These are phyloP conservation scores for Cladophialophora exuberans DNA, from an alignment of 2,329 filamentous ascomycete species.

Conservation along the genomic window DNA sequence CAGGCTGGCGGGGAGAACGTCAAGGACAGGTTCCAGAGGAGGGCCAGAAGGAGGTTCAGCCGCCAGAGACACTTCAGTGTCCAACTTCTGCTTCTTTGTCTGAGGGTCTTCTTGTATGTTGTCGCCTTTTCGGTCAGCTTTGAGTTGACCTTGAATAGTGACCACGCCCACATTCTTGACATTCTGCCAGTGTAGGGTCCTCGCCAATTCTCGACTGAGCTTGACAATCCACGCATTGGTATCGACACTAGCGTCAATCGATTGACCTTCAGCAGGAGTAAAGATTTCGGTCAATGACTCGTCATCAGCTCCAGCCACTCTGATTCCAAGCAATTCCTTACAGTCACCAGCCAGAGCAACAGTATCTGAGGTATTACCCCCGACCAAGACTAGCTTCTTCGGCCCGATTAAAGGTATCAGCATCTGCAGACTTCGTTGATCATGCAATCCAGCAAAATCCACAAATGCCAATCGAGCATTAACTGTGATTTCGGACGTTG, in stretches of 20 bases:
- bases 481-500: conserved; percentile 65
- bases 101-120: conserved; percentile 49
- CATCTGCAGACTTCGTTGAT: conserved; percentile 92
- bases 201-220: conserved; percentile 80
- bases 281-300: conserved; percentile 69
- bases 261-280: conserved; percentile 73
- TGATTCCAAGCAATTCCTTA: conserved; percentile 63
- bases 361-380: conserved; percentile 79
- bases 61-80: conserved; percentile 47
- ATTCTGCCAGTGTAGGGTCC: conserved; percentile 90
- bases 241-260: conserved; percentile 89
- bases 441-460: conserved; percentile 90
- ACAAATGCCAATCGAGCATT: conserved; percentile 81
- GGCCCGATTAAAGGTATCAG: conserved; percentile 91
- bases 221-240: conserved; percentile 97
- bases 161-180: conserved; percentile 88
- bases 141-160: conserved; percentile 78
- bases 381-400: conserved; percentile 90
- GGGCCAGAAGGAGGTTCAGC: not conserved
- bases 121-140: conserved; percentile 49
- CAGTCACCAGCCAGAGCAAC: conserved; percentile 77
- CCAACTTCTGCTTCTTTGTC: conserved; percentile 55
- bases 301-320: conserved; percentile 47
- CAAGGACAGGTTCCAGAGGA: conserved; percentile 54
- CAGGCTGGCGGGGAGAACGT: conserved; percentile 63